Evolutionary conservation across 192 early-diverging fungal species (phyloP).

Genomic region (Coemansia sp.): DNA sequence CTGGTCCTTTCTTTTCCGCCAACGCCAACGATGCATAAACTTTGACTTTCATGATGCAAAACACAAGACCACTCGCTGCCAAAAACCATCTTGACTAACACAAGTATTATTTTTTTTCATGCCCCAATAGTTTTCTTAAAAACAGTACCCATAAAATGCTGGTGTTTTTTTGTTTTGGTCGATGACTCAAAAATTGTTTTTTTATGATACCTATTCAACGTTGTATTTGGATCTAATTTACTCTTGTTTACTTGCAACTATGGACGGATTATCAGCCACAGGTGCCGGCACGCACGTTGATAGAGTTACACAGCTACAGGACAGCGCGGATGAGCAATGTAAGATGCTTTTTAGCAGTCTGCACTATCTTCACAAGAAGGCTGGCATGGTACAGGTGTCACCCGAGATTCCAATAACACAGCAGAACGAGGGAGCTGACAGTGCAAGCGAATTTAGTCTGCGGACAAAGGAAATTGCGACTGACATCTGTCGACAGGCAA

Average conservation of each 20-base stretch:
- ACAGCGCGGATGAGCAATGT: constrained; percentile 53
- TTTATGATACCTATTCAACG: not conserved
- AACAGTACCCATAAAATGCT: not conserved
- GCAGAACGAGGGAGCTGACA: constrained; percentile 37
- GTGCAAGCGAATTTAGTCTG: constrained; percentile 26
- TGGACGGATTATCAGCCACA: constrained; percentile 30
- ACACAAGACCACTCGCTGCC: no score
- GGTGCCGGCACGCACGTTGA: constrained; percentile 43
- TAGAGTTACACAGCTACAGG: constrained; percentile 54
- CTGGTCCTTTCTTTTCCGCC: no score
- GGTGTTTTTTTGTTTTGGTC: no score
- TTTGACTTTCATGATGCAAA: no score
- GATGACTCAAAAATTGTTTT: no score
- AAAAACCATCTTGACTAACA: not conserved
- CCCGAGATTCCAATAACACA: constrained; percentile 43
- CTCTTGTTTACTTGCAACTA: not conserved
- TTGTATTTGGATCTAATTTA: not conserved
- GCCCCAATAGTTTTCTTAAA: no score
- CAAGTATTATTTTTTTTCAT: not conserved
- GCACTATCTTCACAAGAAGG: constrained; percentile 50
- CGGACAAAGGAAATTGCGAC: constrained; percentile 48
- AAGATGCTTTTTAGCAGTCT: constrained; percentile 53
- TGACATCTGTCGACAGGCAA: constrained; percentile 51
- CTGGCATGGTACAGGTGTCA: constrained; percentile 46
- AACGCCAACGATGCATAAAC: no score